Percentiles rank a stretch among this genome's conserved stretches.
These are phyloP conservation scores for Orbilia quercus DNA, from an alignment of 2,329 filamentous ascomycete genomes.

Conservation along the genomic window DNA sequence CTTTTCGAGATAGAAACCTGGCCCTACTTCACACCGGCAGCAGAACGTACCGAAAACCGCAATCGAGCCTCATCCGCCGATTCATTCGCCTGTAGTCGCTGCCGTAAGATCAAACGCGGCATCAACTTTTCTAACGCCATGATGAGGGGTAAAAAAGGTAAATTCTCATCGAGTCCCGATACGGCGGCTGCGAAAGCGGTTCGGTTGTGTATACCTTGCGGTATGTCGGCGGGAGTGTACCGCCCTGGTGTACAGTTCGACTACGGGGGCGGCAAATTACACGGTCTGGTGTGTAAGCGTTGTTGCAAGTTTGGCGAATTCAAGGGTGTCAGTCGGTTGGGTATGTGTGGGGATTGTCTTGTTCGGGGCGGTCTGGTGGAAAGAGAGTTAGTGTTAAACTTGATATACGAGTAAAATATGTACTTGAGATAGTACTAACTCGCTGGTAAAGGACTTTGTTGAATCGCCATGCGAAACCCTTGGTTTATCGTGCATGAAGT, in stretches of 20 bases:
- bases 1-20: conserved; percentile 32
- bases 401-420: no score
- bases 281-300: neutral
- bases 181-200: neutral
- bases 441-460: no score
- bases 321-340: neutral
- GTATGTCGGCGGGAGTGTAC: conserved; percentile 11
- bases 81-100: conserved; percentile 30
- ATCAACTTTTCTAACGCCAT: conserved; percentile 37
- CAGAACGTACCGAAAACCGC: conserved; percentile 7
- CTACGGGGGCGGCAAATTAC: conserved; percentile 10
- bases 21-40: conserved; percentile 19
- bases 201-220: conserved; percentile 37
- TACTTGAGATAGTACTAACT: no score
- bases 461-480: no score
- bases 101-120: conserved; percentile 32
- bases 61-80: conserved; percentile 17
- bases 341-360: conserved; percentile 2
- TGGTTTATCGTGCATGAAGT: no score
- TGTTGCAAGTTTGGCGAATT: conserved; percentile 12
- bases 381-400: no score
- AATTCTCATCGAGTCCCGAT: conserved; percentile 11
- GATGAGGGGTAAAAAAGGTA: conserved; percentile 32
- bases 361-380: no score
- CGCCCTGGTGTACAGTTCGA: conserved; percentile 16